These are phyloP conservation scores for Trematosphaeria pertusa DNA, from an alignment of 2,329 filamentous ascomycete genomes.

Conservation along the genomic window DNA sequence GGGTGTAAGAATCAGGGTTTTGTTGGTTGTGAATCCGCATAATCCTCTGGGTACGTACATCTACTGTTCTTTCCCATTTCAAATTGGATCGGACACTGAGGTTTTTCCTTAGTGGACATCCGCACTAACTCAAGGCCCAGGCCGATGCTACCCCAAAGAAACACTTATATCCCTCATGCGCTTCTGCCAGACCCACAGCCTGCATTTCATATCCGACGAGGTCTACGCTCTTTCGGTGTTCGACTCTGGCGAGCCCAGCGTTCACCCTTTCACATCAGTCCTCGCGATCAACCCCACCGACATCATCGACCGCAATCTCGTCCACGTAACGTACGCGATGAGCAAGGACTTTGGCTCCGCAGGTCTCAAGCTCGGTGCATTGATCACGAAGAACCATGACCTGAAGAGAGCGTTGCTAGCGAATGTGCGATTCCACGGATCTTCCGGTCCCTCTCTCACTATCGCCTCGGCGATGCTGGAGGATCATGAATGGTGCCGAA, in stretches of 20 bases:
- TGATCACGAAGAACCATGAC: constrained; percentile 24
- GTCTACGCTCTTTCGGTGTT: constrained; percentile 63
- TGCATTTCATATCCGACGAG: constrained; percentile 64
- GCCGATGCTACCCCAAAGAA: constrained; percentile 45
- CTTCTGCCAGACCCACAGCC: constrained; percentile 56
- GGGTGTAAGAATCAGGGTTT: constrained; percentile 47
- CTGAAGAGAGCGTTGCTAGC: constrained; percentile 27
- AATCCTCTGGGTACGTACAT: constrained; percentile 47
- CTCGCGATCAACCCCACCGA: constrained; percentile 24
- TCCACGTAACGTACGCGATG: constrained; percentile 59
- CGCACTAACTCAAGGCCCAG: too few relatives aligned
- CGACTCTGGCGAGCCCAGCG: constrained; percentile 17
- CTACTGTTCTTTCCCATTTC: too few relatives aligned
- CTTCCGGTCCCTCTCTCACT: constrained; percentile 22
- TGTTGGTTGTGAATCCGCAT: constrained; percentile 54
- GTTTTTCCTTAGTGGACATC: too few relatives aligned
- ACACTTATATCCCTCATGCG: constrained; percentile 53
- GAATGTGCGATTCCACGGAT: constrained; percentile 45
- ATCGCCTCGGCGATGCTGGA: constrained; percentile 28
- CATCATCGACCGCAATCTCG: constrained; percentile 56
- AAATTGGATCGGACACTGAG: too few relatives aligned
- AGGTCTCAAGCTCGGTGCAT: constrained; percentile 45
- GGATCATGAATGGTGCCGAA: constrained; percentile 42
- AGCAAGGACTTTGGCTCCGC: constrained; percentile 61
- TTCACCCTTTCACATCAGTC: constrained; percentile 11